Evolutionary conservation across 1,284 basidiomycete species (phyloP), one percentile per base, ranked within the genome.

Genomic region (Taiwanofungus camphoratus): DNA sequence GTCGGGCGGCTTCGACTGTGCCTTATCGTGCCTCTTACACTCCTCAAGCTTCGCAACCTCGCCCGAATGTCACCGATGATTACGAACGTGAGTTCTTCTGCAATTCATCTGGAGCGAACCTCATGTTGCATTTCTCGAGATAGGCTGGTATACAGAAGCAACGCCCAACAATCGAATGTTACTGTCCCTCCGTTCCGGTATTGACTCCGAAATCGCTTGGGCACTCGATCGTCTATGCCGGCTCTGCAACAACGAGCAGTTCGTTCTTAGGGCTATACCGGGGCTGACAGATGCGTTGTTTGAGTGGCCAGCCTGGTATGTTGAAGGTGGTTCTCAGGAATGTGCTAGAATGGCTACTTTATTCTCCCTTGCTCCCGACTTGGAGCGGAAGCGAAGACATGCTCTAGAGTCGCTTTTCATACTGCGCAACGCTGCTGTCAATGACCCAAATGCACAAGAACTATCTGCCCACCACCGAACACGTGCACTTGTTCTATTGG

Each of bases 71-170:
- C 13, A 76, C 75, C 24, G 84, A 87, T 61, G 84, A 86, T 57
- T 85, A 86, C 58, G 84, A 87, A 68, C 72, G 83, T 87, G 59
- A 57, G 80, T 66, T 12, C 41, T 42, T 42, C 23, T 19, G 19
- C 41, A 29, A 29, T 9, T n/a, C 26, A 29, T 29, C n/a, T 29
- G 8, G 36, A 32, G 18, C 15, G 15, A 12, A 21, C 24, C 30
- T 36, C 19, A 38, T 19, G 36, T 16, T 40, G n/a, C n/a, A n/a
- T n/a, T n/a, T n/a, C 36, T 19, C 16, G 4, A 33, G 16, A 18
- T 53, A 91, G 88, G 83, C 55, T 89, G 85, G 83, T 90, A 88
- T 54, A 84, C 82, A 8, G 85, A 90, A 58, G 66, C 70, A 2
- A 69, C 74, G 3, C 69, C 82, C 0, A 82, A 69, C 57, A 92